These are phyloP conservation scores for Luvunga scandens DNA, from an alignment of 345 rosid species.

Conservation along the genomic window DNA sequence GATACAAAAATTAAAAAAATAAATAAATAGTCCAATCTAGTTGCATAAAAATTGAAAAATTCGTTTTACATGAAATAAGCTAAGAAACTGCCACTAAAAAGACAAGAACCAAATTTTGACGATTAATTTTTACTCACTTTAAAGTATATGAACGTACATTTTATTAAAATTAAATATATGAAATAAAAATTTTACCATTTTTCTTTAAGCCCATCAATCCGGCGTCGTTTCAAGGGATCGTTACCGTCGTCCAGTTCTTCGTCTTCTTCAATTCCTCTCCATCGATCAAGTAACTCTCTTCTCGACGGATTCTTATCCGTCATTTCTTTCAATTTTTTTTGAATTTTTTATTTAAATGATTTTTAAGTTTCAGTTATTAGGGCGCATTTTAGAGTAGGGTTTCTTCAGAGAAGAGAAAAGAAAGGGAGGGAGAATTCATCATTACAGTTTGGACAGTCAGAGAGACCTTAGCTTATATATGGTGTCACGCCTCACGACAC, in stretches of 20 bases:
- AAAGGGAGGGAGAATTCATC: constrained; percentile 2
- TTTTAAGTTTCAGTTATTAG: not conserved
- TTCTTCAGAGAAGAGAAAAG: not conserved
- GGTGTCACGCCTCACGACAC: not conserved
- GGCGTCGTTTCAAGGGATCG: constrained; percentile 40
- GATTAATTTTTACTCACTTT: not conserved
- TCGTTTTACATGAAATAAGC: not conserved
- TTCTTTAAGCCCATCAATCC: constrained; percentile 69
- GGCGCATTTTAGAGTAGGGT: not conserved
- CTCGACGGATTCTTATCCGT: constrained; percentile 34
- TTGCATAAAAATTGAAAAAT: not conserved
- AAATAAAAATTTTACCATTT: constrained; percentile 47
- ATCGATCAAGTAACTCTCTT: constrained; percentile 56
- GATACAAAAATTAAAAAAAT: not conserved
- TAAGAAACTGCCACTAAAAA: not conserved
- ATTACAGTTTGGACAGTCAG: not conserved
- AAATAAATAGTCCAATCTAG: not conserved
- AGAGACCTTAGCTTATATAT: not conserved
- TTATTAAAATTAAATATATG: not conserved
- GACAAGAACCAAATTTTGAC: not conserved
- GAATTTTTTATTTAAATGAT: not conserved
- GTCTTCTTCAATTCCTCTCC: constrained; percentile 81
- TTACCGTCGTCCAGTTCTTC: constrained; percentile 51
- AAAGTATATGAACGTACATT: not conserved
- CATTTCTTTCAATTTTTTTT: constrained; percentile 22